Evolutionary conservation across 257 asterid genomes (phyloP).

Genomic region (Solanum lycopersicoides): DNA sequence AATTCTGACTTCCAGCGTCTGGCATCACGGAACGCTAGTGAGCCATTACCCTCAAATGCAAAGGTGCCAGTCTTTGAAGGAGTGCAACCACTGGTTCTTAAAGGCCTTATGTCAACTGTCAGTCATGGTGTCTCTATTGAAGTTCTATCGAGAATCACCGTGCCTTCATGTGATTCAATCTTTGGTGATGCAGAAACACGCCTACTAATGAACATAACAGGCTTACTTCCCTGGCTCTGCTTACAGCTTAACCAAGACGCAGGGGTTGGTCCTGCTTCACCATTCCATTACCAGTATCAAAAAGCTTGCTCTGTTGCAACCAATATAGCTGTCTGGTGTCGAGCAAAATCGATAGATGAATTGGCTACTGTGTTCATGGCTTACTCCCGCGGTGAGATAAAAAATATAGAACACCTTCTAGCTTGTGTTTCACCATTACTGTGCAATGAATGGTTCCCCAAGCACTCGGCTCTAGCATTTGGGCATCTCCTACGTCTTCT

Average conservation of each 20-base stretch:
- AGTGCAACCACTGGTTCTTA: constrained; percentile 92
- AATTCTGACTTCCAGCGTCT: constrained; percentile 57
- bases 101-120: constrained; percentile 86
- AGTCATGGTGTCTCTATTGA: constrained; percentile 82
- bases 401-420: constrained; percentile 73
- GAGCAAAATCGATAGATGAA: constrained; percentile 76
- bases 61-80: constrained; percentile 89
- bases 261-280: constrained; percentile 43
- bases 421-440: constrained; percentile 86
- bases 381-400: constrained; percentile 73
- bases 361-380: constrained; percentile 76
- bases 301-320: constrained; percentile 84
- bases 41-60: constrained; percentile 37
- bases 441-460: constrained; percentile 95
- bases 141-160: constrained; percentile 90
- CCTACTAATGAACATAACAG: constrained; percentile 90
- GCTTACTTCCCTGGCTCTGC: constrained; percentile 99
- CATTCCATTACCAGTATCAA: constrained; percentile 54
- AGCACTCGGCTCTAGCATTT: constrained; percentile 84
- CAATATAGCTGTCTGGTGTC: constrained; percentile 81
- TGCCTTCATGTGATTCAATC: constrained; percentile 91
- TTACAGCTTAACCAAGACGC: constrained; percentile 81
- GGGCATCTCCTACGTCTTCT: constrained; percentile 85
- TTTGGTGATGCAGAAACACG: constrained; percentile 92
- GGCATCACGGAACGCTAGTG: constrained; percentile 48